Percentiles rank a stretch among this genome's conserved stretches.
Conservation (phyloP, 305 asterid species). For the Fraxinus nigra region DNA sequence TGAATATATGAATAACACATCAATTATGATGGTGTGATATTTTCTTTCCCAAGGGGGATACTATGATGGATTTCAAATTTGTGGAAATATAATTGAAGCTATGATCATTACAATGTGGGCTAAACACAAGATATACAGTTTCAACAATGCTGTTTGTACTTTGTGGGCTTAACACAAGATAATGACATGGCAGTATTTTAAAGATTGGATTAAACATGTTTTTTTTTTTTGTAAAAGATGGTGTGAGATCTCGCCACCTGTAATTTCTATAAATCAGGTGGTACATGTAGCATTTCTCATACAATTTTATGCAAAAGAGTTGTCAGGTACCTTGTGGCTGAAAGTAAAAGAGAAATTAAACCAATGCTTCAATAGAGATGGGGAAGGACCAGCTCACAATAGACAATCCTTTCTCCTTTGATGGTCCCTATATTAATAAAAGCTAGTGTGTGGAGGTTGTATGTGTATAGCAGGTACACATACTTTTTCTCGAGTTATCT, state of each 20-base stretch:
- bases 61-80: not conserved
- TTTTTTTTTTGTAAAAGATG: too few species aligned
- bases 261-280: too few species aligned
- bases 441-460: not conserved
- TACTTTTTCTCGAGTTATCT: not conserved
- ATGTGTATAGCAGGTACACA: too few species aligned
- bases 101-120: not conserved
- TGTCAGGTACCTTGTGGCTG: conserved; percentile 24
- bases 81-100: not conserved
- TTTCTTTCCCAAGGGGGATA: not conserved
- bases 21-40: not conserved
- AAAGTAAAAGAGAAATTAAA: conserved; percentile 5
- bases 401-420: not conserved
- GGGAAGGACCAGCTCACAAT: conserved; percentile 16
- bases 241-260: too few species aligned
- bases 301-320: not conserved
- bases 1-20: not conserved
- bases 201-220: too few species aligned
- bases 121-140: not conserved
- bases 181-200: too few species aligned
- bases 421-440: conserved; percentile 10
- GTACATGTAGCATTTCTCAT: not conserved
- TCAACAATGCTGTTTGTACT: too few species aligned
- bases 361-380: not conserved
- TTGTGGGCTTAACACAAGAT: not conserved